These are phyloP conservation scores for Aspergillus biplanus DNA, from an alignment of 495 filamentous ascomycete genomes.

Conservation along the genomic window DNA sequence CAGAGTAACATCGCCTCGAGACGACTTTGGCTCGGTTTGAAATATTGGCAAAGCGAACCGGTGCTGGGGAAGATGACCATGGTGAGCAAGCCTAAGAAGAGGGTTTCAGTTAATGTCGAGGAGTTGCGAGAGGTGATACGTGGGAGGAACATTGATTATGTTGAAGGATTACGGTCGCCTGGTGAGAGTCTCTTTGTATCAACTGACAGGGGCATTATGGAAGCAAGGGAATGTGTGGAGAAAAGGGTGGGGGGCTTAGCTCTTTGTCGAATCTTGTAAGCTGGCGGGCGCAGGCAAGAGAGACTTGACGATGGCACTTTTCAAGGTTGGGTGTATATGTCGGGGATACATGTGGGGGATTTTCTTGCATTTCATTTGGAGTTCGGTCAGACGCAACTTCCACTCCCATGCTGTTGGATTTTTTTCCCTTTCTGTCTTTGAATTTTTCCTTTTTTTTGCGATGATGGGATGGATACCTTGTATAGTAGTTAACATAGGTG, in stretches of 20 bases:
- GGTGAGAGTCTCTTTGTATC: constrained; percentile 84
- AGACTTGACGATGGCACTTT: constrained; percentile 21
- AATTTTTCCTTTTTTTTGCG: constrained; percentile 32
- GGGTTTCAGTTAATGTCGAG: constrained; percentile 64
- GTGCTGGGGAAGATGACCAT: constrained; percentile 73
- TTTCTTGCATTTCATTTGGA: constrained; percentile 48
- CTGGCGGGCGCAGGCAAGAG: constrained; percentile 21
- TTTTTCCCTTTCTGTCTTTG: constrained; percentile 5
- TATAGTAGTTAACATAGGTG: constrained; percentile 40
- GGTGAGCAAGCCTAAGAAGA: constrained; percentile 76
- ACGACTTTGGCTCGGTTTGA: constrained; percentile 88
- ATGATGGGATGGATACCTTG: constrained; percentile 42
- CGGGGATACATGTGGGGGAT: constrained; percentile 10
- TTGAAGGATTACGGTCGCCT: constrained; percentile 72
- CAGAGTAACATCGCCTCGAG: constrained; percentile 75
- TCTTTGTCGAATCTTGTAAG: constrained; percentile 67
- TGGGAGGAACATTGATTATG: constrained; percentile 64
- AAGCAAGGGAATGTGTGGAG: constrained; percentile 84
- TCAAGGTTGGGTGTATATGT: constrained; percentile 15
- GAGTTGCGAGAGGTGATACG: constrained; percentile 65
- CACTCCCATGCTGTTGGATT: constrained; percentile 36
- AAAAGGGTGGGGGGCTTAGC: constrained; percentile 83
- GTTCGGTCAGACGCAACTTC: constrained; percentile 48
- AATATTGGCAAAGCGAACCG: constrained; percentile 88
- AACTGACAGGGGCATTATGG: constrained; percentile 81